Conservation (phyloP, 306 rosid species). For the Corylus avellana region DNA sequence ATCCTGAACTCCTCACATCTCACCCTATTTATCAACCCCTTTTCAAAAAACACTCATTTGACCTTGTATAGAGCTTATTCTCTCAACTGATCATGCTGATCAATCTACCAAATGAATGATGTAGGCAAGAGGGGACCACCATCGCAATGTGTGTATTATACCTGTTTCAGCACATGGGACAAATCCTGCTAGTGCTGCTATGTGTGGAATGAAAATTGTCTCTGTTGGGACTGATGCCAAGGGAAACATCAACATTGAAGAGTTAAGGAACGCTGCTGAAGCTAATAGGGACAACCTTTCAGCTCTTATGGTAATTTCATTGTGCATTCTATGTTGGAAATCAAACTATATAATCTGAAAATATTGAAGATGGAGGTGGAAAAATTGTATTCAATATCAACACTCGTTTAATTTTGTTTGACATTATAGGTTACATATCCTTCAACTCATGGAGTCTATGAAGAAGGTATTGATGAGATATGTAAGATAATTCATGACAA, state of each 20-base stretch:
- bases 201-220: conserved; percentile 99
- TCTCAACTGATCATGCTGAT: conserved; percentile 7
- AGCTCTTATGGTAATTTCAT: conserved; percentile 76
- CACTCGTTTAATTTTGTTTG: conserved; percentile 33
- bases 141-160: conserved; percentile 93
- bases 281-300: conserved; percentile 74
- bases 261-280: conserved; percentile 96
- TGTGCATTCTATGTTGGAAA: conserved; percentile 26
- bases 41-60: neutral
- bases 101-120: conserved; percentile 31
- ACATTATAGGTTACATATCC: conserved; percentile 91
- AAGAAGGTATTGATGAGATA: conserved; percentile 98
- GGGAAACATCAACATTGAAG: conserved; percentile 91
- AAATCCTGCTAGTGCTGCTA: conserved; percentile 99
- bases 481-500: conserved; percentile 97
- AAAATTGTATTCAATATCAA: conserved; percentile 7
- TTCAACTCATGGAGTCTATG: conserved; percentile 96
- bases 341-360: conserved; percentile 1
- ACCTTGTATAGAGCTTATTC: conserved; percentile 19
- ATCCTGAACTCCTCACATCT: conserved; percentile 16
- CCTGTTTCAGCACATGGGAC: conserved; percentile 99
- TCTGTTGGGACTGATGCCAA: conserved; percentile 96
- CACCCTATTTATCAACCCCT: neutral
- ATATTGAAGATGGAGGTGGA: conserved; percentile 1
- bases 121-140: conserved; percentile 94